Evolutionary conservation across 1,139 yeast genomes (phyloP).

Genomic region (Kodamaea sp.): DNA sequence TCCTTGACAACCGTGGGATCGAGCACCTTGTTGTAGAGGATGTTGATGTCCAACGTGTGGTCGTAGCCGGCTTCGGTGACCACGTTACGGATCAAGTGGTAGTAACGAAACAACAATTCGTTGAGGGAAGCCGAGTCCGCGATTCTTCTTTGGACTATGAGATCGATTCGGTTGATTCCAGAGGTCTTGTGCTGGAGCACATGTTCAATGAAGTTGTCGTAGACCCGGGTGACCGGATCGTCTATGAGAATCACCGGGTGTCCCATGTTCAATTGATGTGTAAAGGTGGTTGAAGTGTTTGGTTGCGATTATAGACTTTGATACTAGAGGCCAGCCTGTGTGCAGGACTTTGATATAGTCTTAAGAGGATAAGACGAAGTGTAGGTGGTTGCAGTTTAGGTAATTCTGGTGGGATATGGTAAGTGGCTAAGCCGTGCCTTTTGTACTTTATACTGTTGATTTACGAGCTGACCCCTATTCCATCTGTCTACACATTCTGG

Average conservation of each 20-base stretch:
- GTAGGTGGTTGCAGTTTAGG: too few relatives aligned
- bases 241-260: conserved; percentile 25
- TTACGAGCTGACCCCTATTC: too few relatives aligned
- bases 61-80: conserved; percentile 23
- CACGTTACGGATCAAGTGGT: conserved; percentile 24
- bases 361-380: too few relatives aligned
- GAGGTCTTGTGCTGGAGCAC: conserved; percentile 12
- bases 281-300: too few relatives aligned
- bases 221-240: conserved; percentile 28
- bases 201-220: conserved; percentile 21
- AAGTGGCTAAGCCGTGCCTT: too few relatives aligned
- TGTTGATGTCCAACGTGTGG: conserved; percentile 33
- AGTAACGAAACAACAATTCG: conserved; percentile 27
- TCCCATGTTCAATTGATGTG: conserved; percentile 9
- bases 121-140: conserved; percentile 25
- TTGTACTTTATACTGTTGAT: too few relatives aligned
- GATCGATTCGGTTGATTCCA: conserved; percentile 21
- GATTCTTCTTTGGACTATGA: conserved; percentile 23
- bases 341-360: too few relatives aligned
- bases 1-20: conserved; percentile 1
- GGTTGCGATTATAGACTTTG: too few relatives aligned
- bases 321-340: too few relatives aligned
- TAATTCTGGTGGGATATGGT: too few relatives aligned
- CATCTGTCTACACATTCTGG: too few relatives aligned
- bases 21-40: conserved; percentile 27